Percentiles rank a stretch among this genome's conserved stretches.
Conservation (phyloP, 108 stramenopile genomes). For the Cyclotella choctawhatcheeana region DNA sequence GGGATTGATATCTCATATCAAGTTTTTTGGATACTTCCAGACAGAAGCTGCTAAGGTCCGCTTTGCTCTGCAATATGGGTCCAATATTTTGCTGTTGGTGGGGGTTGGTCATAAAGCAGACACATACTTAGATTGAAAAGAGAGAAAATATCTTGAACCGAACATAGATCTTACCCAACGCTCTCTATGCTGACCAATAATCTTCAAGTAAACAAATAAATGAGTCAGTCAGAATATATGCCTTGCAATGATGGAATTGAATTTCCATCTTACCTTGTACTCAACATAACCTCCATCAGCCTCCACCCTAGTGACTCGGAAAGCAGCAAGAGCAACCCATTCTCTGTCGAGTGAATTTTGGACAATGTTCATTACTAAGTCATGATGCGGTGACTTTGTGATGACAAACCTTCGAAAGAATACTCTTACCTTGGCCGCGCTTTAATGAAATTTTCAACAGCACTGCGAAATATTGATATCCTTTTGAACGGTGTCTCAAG, state of each 20-base stretch:
- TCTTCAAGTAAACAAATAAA: no score
- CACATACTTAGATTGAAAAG: no score
- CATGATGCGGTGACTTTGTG: neutral
- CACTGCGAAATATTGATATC: slow-evolving; percentile 55
- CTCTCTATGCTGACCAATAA: slow-evolving; percentile 61
- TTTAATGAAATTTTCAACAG: slow-evolving; percentile 74
- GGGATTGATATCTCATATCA: slow-evolving; percentile 71
- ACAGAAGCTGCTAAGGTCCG: slow-evolving; percentile 64
- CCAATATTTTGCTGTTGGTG: slow-evolving; percentile 44
- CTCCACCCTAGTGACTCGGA: slow-evolving; percentile 60
- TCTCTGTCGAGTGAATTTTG: slow-evolving; percentile 26
- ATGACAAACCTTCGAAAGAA: neutral
- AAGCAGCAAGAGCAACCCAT: slow-evolving; percentile 60
- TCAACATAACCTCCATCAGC: slow-evolving; percentile 69
- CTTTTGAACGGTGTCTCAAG: slow-evolving; percentile 54
- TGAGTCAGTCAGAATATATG: no score
- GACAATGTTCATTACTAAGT: neutral
- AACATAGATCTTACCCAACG: slow-evolving; percentile 31
- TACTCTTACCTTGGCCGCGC: slow-evolving; percentile 43
- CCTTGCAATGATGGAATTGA: no score
- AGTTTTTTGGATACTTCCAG: slow-evolving; percentile 68
- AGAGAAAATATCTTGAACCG: neutral
- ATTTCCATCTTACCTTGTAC: no score
- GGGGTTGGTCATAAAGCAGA: neutral
- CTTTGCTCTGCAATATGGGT: slow-evolving; percentile 65